Conservation (phyloP, 768 basidiomycete species). For the Mycena olivaceomarginata region DNA sequence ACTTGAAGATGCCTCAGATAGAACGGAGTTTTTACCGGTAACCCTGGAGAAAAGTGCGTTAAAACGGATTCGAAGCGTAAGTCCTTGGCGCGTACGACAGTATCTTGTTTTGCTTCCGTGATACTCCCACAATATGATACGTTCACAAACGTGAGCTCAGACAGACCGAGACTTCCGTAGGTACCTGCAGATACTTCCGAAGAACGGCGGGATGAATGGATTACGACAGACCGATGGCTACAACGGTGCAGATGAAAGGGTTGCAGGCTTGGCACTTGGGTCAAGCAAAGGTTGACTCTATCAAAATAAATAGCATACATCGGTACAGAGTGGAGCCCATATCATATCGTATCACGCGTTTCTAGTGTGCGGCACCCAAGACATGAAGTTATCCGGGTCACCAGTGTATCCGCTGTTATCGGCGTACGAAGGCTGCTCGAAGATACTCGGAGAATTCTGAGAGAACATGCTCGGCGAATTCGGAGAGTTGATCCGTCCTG, state of each 20-base stretch:
- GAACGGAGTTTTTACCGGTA: no score
- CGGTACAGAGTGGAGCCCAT: not conserved
- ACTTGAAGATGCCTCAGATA: no score
- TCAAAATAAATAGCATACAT: not conserved
- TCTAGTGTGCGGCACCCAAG: constrained; percentile 18
- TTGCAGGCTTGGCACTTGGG: not conserved
- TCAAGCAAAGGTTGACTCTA: not conserved
- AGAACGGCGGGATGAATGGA: no score
- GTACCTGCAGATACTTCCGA: no score
- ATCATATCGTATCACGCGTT: not conserved
- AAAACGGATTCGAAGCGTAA: no score
- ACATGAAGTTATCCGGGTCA: constrained; percentile 31
- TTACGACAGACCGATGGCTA: no score
- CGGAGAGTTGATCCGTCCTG: not conserved
- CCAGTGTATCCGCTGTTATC: not conserved
- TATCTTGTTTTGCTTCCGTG: no score
- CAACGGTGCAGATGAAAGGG: not conserved
- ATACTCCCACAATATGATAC: no score
- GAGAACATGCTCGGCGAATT: constrained; percentile 22
- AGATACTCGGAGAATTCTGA: constrained; percentile 22
- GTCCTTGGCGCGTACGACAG: no score
- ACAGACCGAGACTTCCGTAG: no score
- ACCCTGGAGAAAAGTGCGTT: no score
- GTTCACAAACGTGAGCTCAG: no score
- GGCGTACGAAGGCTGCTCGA: constrained; percentile 16